A percentile compares a stretch with the other conserved stretches of the same genome.
Evolutionary conservation across 2,329 filamentous ascomycete species (phyloP).

Genomic region (Elsinoe arachidis): DNA sequence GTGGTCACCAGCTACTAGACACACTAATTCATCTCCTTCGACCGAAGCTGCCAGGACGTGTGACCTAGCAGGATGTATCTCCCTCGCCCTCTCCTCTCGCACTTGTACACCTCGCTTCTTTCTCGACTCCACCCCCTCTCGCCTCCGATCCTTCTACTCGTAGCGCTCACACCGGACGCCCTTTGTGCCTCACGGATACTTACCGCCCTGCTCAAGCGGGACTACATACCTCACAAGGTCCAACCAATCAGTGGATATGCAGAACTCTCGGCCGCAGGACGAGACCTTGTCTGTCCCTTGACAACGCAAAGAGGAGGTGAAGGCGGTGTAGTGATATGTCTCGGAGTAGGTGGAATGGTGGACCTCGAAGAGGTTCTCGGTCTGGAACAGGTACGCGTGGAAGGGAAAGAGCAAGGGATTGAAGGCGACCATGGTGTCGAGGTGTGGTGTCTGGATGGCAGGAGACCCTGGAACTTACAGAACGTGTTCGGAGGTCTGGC

Average conservation of each 20-base stretch:
- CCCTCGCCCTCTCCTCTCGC: constrained; percentile 77
- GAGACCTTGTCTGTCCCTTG: constrained; percentile 74
- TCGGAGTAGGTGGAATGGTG: constrained; percentile 86
- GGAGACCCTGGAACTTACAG: constrained; percentile 86
- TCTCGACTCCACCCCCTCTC: constrained; percentile 81
- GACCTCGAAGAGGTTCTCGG: constrained; percentile 75
- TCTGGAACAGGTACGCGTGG: constrained; percentile 53
- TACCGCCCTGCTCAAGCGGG: constrained; percentile 85
- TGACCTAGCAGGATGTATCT: constrained; percentile 67
- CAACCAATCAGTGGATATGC: constrained; percentile 89
- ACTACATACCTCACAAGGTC: constrained; percentile 97
- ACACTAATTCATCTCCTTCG: too few species aligned
- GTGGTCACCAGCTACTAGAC: not conserved
- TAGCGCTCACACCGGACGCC: constrained; percentile 88
- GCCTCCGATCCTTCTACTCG: constrained; percentile 82
- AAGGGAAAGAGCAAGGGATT: constrained; percentile 15
- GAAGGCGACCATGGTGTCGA: constrained; percentile 69
- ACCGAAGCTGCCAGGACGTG: too few species aligned
- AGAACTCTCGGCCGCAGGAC: constrained; percentile 72
- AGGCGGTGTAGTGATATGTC: constrained; percentile 81
- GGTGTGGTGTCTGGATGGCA: constrained; percentile 87
- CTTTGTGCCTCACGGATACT: constrained; percentile 93
- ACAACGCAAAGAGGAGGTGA: constrained; percentile 74
- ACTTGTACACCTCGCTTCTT: constrained; percentile 84
- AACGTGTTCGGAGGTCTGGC: constrained; percentile 64